A percentile compares a stretch with the other conserved stretches of the same genome.
Conservation (phyloP, 2,329 filamentous ascomycete genomes). For the Ramularia endophylla region DNA sequence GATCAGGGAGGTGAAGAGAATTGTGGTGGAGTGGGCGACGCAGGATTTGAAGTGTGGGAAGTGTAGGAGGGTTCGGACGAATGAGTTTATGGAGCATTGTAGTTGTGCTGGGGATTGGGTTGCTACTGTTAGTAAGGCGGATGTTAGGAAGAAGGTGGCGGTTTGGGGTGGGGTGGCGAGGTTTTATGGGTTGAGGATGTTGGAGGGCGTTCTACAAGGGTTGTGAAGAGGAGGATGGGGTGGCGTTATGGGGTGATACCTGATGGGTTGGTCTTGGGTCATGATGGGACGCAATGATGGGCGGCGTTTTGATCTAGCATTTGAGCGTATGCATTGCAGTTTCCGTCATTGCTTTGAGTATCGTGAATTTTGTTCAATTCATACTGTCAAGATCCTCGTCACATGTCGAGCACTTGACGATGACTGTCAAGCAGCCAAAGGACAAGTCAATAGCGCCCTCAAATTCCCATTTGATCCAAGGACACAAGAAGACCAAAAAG, state of each 20-base stretch:
- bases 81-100: conserved; percentile 97
- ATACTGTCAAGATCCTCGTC: too few species aligned
- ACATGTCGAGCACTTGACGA: too few species aligned
- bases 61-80: conserved; percentile 60
- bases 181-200: conserved; percentile 76
- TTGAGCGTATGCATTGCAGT: too few species aligned
- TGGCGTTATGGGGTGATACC: not conserved
- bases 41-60: conserved; percentile 88
- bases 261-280: too few species aligned
- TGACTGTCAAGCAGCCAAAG: too few species aligned
- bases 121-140: conserved; percentile 61
- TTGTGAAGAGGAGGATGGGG: conserved; percentile 4
- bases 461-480: too few species aligned
- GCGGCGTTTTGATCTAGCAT: too few species aligned
- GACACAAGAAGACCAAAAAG: too few species aligned
- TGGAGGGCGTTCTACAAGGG: conserved; percentile 60
- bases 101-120: conserved; percentile 84
- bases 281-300: too few species aligned
- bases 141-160: conserved; percentile 57
- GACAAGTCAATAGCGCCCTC: too few species aligned
- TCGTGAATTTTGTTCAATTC: too few species aligned
- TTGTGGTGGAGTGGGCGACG: conserved; percentile 73
- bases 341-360: too few species aligned
- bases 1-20: conserved; percentile 67
- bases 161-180: conserved; percentile 70